A percentile compares a stretch with the other conserved stretches of the same genome.
Evolutionary conservation across 768 basidiomycete genomes (phyloP).

Genomic region (Pisolithus microcarpus): DNA sequence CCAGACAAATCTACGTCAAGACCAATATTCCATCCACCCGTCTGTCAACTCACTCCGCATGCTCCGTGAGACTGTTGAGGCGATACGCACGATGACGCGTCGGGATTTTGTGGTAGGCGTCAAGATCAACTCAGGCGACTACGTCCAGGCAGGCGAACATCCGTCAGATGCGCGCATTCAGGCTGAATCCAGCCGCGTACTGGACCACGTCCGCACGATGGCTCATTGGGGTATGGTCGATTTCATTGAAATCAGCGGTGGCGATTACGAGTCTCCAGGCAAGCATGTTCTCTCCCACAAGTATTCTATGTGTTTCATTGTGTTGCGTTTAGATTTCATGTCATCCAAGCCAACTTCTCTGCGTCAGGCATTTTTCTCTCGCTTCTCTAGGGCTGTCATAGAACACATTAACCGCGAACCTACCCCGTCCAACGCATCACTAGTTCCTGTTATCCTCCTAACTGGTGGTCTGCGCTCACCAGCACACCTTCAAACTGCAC

Average conservation of each 20-base stretch:
- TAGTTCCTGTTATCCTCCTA: conserved; percentile 59
- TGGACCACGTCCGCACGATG: conserved; percentile 55
- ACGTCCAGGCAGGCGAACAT: conserved; percentile 32
- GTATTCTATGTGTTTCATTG: neutral
- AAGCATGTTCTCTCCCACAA: conserved; percentile 14
- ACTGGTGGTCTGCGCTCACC: conserved; percentile 74
- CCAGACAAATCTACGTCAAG: conserved; percentile 49
- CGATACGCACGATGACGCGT: conserved; percentile 50
- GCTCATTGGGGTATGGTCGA: conserved; percentile 63
- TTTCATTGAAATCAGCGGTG: conserved; percentile 84
- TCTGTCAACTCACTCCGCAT: conserved; percentile 44
- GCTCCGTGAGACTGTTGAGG: conserved; percentile 45
- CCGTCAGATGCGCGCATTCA: conserved; percentile 26
- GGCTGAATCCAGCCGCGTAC: conserved; percentile 33
- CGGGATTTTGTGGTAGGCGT: conserved; percentile 63
- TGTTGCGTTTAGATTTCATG: conserved; percentile 39
- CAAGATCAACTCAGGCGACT: conserved; percentile 79
- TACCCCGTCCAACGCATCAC: conserved; percentile 14
- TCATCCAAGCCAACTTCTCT: conserved; percentile 12
- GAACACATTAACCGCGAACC: conserved; percentile 30
- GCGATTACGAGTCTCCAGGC: conserved; percentile 79
- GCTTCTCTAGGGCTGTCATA: conserved; percentile 55
- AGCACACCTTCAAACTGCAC: conserved; percentile 44
- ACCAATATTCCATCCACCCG: conserved; percentile 45
- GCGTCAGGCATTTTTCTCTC: conserved; percentile 69